These are phyloP conservation scores for Trichoderma citrinoviride DNA, from an alignment of 2,329 filamentous ascomycete genomes.

Conservation along the genomic window DNA sequence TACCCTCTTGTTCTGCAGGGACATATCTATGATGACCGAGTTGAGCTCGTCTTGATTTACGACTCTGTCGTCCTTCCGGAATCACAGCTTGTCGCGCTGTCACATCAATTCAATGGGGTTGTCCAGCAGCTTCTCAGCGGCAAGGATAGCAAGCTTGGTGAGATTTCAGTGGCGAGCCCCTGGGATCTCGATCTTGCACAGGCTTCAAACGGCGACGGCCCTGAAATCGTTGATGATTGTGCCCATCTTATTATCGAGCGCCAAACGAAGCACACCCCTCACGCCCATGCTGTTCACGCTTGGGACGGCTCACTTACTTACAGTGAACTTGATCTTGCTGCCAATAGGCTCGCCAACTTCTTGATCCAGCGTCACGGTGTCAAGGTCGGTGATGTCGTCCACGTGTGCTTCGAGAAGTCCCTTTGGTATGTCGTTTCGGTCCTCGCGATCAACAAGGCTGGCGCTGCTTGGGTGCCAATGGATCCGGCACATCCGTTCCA, in stretches of 20 bases:
- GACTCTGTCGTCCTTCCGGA: slow-evolving; percentile 1
- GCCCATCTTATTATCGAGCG: slow-evolving; percentile 2
- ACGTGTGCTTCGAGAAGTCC: slow-evolving; percentile 25
- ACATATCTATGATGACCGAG: background rate
- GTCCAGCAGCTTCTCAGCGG: slow-evolving; percentile 7
- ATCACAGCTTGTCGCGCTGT: background rate
- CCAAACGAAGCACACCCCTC: background rate
- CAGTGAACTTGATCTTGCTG: slow-evolving; percentile 21
- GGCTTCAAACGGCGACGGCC: slow-evolving; percentile 5
- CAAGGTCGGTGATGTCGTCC: slow-evolving; percentile 25
- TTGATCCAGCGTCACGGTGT: slow-evolving; percentile 26
- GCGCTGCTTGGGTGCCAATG: slow-evolving; percentile 23
- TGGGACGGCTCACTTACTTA: slow-evolving; percentile 28
- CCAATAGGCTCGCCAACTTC: slow-evolving; percentile 15
- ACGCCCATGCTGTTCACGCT: slow-evolving; percentile 19
- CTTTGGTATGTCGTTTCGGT: slow-evolving; percentile 24
- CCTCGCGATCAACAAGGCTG: slow-evolving; percentile 20
- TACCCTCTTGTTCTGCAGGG: slow-evolving; percentile 20
- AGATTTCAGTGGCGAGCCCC: slow-evolving; percentile 7
- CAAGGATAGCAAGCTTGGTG: background rate
- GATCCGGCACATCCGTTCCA: slow-evolving; percentile 19
- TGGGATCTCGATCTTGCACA: slow-evolving; percentile 15
- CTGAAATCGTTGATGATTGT: slow-evolving; percentile 11
- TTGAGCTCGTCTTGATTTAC: slow-evolving; percentile 13
- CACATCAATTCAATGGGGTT: slow-evolving; percentile 17